Percentiles rank a stretch among this genome's conserved stretches.
Evolutionary conservation across 495 filamentous ascomycete species (phyloP).

Genomic region (Penicillium robsamsonii): DNA sequence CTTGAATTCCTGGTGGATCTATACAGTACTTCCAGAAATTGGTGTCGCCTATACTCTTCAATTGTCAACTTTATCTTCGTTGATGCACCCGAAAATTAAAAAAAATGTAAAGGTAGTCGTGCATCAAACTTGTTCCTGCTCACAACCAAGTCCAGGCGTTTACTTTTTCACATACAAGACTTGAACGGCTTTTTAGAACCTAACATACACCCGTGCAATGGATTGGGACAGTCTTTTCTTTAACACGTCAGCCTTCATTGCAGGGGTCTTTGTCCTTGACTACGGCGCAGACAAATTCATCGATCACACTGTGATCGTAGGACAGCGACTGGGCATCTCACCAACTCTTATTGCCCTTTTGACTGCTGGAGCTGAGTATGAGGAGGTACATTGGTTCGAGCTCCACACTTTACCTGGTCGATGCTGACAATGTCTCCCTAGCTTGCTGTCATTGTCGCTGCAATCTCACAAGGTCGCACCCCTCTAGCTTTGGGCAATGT

Average conservation of each 20-base stretch:
- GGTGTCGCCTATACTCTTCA: too few relatives aligned
- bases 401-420: background rate
- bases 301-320: constrained; percentile 51
- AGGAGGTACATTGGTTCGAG: constrained; percentile 40
- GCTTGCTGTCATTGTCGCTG: background rate
- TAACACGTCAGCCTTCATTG: background rate
- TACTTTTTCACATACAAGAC: too few relatives aligned
- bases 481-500: background rate
- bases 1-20: too few relatives aligned
- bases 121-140: too few relatives aligned
- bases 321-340: constrained; percentile 45
- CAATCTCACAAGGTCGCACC: background rate
- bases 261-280: constrained; percentile 29
- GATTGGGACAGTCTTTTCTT: background rate
- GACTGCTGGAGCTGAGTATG: constrained; percentile 56
- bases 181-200: too few relatives aligned
- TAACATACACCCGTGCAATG: too few relatives aligned
- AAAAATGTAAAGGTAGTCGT: too few relatives aligned
- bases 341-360: constrained; percentile 51
- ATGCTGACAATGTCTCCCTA: background rate
- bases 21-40: too few relatives aligned
- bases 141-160: too few relatives aligned
- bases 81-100: too few relatives aligned
- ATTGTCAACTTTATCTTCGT: too few relatives aligned
- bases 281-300: constrained; percentile 45